Evolutionary conservation across 78 protist species (phyloP).

Genomic region (Mantamonas sphyraenae): DNA sequence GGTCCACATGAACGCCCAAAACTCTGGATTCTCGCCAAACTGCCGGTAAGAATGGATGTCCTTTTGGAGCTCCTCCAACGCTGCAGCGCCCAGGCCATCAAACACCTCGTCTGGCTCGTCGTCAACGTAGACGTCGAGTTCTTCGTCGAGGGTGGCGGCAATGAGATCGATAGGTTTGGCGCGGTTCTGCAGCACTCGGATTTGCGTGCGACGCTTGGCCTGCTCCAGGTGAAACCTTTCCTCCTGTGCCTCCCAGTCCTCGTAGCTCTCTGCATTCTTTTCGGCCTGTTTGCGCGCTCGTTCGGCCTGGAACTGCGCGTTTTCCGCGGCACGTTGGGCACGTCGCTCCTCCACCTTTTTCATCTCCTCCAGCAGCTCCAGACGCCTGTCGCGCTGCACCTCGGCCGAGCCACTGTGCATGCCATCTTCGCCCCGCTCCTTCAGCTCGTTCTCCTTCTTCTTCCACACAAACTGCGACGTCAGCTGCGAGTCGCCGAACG

Average conservation of each 20-base stretch:
- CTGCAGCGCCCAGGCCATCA: conserved; percentile 16
- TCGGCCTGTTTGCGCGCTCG: conserved; percentile 35
- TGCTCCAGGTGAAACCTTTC: conserved; percentile 73
- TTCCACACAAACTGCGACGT: conserved; percentile 71
- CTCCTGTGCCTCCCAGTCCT: conserved; percentile 56
- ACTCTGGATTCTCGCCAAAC: conserved; percentile 9
- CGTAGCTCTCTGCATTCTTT: conserved; percentile 21
- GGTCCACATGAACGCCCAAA: conserved; percentile 26
- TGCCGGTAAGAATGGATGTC: conserved; percentile 24
- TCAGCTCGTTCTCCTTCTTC: background rate
- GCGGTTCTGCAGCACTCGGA: conserved; percentile 57
- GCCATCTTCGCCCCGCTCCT: background rate
- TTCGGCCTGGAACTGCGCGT: conserved; percentile 50
- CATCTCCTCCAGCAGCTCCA: conserved; percentile 36
- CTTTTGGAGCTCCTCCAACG: conserved; percentile 10
- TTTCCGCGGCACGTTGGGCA: conserved; percentile 64
- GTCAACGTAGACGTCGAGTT: no score
- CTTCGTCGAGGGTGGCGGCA: conserved; percentile 10
- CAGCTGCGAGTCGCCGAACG: conserved; percentile 71
- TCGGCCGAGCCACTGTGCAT: background rate
- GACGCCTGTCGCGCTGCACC: background rate
- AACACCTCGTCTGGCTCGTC: conserved; percentile 46
- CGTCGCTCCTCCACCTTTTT: conserved; percentile 63
- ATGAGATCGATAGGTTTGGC: conserved; percentile 71
- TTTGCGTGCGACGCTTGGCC: conserved; percentile 40